Percentiles rank a stretch among this genome's conserved stretches.
phyloP scores from a whole-genome alignment of 345 rosid genomes.

The Brassica juncea region DNA sequence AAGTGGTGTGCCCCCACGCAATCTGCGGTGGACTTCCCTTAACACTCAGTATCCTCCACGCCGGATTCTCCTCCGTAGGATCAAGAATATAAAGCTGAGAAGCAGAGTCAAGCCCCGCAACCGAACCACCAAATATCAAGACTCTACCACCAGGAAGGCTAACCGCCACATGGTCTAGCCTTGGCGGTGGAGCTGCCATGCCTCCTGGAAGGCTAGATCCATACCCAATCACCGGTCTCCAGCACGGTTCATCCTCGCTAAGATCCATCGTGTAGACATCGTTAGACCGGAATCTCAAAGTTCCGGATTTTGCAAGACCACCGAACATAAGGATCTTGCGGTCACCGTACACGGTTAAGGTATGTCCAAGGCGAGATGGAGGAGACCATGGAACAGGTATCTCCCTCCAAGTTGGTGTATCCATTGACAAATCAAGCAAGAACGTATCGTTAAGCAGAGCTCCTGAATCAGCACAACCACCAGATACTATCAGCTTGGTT shows the following conservation, averaged over 20 bases:
- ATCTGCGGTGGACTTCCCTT: slow-evolving; percentile 81
- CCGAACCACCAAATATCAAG: slow-evolving; percentile 87
- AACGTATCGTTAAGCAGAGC: slow-evolving; percentile 87
- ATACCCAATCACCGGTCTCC: slow-evolving; percentile 79
- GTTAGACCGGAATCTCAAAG: slow-evolving; percentile 88
- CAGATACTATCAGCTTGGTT: slow-evolving; percentile 86
- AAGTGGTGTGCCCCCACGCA: slow-evolving; percentile 96
- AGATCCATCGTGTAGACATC: slow-evolving; percentile 93
- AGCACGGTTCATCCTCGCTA: slow-evolving; percentile 85
- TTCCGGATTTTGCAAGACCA: slow-evolving; percentile 84
- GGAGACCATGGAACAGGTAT: slow-evolving; percentile 90
- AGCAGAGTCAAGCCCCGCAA: slow-evolving; percentile 87
- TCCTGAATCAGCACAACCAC: slow-evolving; percentile 97
- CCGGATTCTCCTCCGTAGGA: slow-evolving; percentile 84
- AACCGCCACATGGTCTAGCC: slow-evolving; percentile 92
- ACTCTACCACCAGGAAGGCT: slow-evolving; percentile 85
- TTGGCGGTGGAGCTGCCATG: slow-evolving; percentile 55
- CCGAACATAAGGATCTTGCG: slow-evolving; percentile 91
- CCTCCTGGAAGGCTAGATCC: slow-evolving; percentile 77
- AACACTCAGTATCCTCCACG: slow-evolving; percentile 84
- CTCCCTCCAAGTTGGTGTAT: slow-evolving; percentile 90
- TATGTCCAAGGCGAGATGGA: slow-evolving; percentile 93
- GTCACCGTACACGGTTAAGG: slow-evolving; percentile 83
- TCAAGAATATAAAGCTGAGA: slow-evolving; percentile 87
- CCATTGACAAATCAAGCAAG: slow-evolving; percentile 89